Evolutionary conservation across 2,329 filamentous ascomycete species (phyloP).

Genomic region (Daldinia sp.): DNA sequence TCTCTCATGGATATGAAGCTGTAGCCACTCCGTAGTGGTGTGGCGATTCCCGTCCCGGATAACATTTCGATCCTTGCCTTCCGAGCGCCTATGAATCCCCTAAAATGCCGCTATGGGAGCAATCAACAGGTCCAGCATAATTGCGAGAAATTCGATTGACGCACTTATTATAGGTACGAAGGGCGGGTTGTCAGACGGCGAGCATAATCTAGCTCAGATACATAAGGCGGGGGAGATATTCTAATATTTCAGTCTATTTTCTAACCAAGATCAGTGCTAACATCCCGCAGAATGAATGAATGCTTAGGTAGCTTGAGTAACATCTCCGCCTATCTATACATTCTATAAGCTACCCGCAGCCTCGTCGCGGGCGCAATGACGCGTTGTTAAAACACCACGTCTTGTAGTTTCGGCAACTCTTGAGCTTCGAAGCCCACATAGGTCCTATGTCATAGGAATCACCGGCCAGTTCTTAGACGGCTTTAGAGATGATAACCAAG

Average conservation of each 20-base stretch:
- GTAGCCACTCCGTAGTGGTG: too few species aligned
- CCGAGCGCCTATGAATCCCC: too few species aligned
- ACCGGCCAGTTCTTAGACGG: neutral
- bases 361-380: neutral
- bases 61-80: too few species aligned
- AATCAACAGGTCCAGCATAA: neutral
- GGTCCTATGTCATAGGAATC: too few species aligned
- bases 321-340: neutral
- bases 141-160: neutral
- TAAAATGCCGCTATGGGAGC: too few species aligned
- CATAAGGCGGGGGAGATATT: too few species aligned
- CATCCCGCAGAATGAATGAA: neutral
- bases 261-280: neutral
- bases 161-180: too few species aligned
- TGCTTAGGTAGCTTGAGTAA: neutral
- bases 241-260: too few species aligned
- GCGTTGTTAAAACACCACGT: neutral
- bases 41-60: too few species aligned
- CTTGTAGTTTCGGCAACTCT: constrained; percentile 9
- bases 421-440: neutral
- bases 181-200: too few species aligned
- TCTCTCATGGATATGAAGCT: too few species aligned
- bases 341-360: neutral
- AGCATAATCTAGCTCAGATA: too few species aligned
- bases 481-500: neutral